Percentiles rank a stretch among this genome's conserved stretches.
phyloP scores from a whole-genome alignment of 208 protist genomes.

The Leishmania major region DNA sequence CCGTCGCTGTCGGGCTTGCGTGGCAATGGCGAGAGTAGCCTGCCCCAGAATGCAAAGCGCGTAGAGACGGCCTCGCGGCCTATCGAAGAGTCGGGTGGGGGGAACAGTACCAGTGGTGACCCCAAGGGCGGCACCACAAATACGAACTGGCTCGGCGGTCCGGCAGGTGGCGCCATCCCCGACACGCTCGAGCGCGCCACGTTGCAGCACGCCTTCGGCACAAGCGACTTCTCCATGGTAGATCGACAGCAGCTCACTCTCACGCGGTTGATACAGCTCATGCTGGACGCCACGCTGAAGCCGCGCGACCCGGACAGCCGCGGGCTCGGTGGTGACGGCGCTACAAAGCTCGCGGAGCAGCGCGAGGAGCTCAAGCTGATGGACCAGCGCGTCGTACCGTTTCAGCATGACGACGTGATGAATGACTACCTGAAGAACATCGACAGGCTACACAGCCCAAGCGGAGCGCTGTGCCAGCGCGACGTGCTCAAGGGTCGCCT shows the following conservation, averaged over 20 bases:
- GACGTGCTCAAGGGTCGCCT: slow-evolving; percentile 74
- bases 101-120: not conserved
- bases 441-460: slow-evolving; percentile 47
- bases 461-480: slow-evolving; percentile 40
- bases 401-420: slow-evolving; percentile 61
- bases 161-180: slow-evolving; percentile 20
- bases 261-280: slow-evolving; percentile 42
- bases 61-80: slow-evolving; percentile 12
- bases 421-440: slow-evolving; percentile 80
- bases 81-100: slow-evolving; percentile 5
- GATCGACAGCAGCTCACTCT: slow-evolving; percentile 52
- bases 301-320: slow-evolving; percentile 70
- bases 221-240: slow-evolving; percentile 67
- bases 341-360: slow-evolving; percentile 54
- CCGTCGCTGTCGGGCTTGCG: slow-evolving; percentile 7
- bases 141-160: slow-evolving; percentile 38
- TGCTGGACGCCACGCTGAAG: slow-evolving; percentile 69
- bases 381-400: slow-evolving; percentile 68
- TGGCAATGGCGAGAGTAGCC: not conserved
- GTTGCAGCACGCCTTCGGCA: slow-evolving; percentile 50
- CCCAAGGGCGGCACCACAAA: not conserved
- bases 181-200: slow-evolving; percentile 31
- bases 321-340: slow-evolving; percentile 65
- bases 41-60: slow-evolving; percentile 16
- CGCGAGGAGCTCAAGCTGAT: slow-evolving; percentile 77